These are phyloP conservation scores for Russula compacta DNA, from an alignment of 768 basidiomycete genomes.

Conservation along the genomic window DNA sequence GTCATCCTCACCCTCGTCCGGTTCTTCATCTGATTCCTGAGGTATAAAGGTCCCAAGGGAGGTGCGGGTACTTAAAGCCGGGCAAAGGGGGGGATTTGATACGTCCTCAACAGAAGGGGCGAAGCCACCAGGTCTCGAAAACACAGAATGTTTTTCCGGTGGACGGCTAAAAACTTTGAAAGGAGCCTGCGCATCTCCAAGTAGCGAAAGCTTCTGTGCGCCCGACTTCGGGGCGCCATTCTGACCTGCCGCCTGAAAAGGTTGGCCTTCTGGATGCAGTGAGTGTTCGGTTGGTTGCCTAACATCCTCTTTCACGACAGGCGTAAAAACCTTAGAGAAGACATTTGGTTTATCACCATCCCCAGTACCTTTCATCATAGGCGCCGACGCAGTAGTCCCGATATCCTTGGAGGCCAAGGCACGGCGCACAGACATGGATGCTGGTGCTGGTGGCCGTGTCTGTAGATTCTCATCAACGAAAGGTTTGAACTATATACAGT, in stretches of 20 bases:
- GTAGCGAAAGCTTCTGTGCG: slow-evolving; percentile 29
- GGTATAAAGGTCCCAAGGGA: slow-evolving; percentile 21
- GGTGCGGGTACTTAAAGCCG: slow-evolving; percentile 19
- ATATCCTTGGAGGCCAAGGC: slow-evolving; percentile 47
- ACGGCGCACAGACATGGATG: slow-evolving; percentile 28
- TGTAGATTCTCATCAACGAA: slow-evolving; percentile 45
- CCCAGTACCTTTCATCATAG: slow-evolving; percentile 19
- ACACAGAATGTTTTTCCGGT: slow-evolving; percentile 32
- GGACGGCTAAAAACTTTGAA: slow-evolving; percentile 66
- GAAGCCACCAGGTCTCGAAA: slow-evolving; percentile 25
- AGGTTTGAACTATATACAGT: slow-evolving; percentile 50
- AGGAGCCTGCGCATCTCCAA: slow-evolving; percentile 33
- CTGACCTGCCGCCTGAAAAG: background rate
- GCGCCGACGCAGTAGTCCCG: slow-evolving; percentile 20
- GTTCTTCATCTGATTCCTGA: background rate
- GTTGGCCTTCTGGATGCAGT: background rate
- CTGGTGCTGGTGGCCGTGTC: slow-evolving; percentile 35
- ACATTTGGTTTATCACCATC: slow-evolving; percentile 29
- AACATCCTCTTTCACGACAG: slow-evolving; percentile 23
- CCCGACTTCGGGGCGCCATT: background rate
- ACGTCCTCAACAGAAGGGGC: slow-evolving; percentile 31
- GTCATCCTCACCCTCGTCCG: slow-evolving; percentile 21
- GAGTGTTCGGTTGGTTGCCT: slow-evolving; percentile 2
- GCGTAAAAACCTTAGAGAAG: slow-evolving; percentile 60
- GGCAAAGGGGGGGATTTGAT: slow-evolving; percentile 1